Evolutionary conservation across 352 stramenopile species (phyloP), one percentile per base, ranked within the genome.

Genomic region (Phytophthora melonis): DNA sequence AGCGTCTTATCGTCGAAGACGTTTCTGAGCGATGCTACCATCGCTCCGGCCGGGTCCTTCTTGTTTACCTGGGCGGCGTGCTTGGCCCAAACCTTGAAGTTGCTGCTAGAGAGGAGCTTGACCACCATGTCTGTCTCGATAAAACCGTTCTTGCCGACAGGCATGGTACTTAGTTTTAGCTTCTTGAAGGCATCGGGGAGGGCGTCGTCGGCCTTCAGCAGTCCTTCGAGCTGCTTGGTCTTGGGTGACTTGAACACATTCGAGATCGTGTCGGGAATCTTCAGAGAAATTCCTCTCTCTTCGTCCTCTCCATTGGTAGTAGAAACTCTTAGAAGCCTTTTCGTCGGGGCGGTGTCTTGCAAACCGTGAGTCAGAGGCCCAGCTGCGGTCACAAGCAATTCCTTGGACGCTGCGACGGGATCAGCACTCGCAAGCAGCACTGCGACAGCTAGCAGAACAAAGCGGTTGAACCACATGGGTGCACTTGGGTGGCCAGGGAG

Each of bases 81-180:
- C 4, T 23, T 52, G 16, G 45, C n/a, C 45, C 45, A 52, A 52
- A 52, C 45, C n/a, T 25, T 52, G 45, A 52, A 52, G 45, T 52
- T 52, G 16, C n/a, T 5, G n/a, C 45, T 52, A 13, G 45, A 21
- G 45, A 52, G 23, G 5, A 52, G 8, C 45, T 52, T 52, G 7
- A 13, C n/a, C 16, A 52, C 45, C 45, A 52, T 52, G 23, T 52
- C 16, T 2, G 45, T 10, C n/a, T 52, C 16, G n/a, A 52, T 23
- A n/a, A 52, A 52, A 11, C 13, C 16, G 8, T 52, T 52, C n/a
- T 52, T 23, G n/a, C 16, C 45, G 4, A 52, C 19, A 52, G 18
- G 18, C 45, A 52, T 52, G 10, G 16, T 21, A 16, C 45, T 25
- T 18, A 52, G 45, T 23, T 52, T 19, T 1, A 52, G 19, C 45